Evolutionary conservation across 2,329 filamentous ascomycete species (phyloP).

Genomic region (Chalaropsis thielavioides): DNA sequence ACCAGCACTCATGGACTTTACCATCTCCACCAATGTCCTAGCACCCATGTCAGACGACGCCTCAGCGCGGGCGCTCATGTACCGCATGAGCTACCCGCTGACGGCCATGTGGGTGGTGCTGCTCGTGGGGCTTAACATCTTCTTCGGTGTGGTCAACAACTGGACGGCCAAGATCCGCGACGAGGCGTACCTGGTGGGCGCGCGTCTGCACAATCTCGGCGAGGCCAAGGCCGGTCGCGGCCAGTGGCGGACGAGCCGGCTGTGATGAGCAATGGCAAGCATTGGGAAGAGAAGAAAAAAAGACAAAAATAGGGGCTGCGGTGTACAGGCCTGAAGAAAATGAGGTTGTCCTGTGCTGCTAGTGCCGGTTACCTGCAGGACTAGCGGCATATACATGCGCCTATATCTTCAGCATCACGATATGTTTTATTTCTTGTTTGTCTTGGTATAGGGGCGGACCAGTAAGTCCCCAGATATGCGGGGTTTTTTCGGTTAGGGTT

Average conservation of each 20-base stretch:
- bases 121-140: slow-evolving; percentile 31
- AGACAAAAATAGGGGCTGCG: background rate
- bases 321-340: background rate
- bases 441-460: slow-evolving; percentile 1
- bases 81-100: slow-evolving; percentile 56
- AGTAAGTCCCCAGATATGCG: background rate
- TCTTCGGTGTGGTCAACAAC: slow-evolving; percentile 48
- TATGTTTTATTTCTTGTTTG: background rate
- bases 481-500: background rate
- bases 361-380: too few relatives aligned
- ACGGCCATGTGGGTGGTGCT: slow-evolving; percentile 36
- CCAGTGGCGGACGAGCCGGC: background rate
- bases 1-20: slow-evolving; percentile 26
- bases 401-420: background rate
- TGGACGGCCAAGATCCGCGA: slow-evolving; percentile 79
- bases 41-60: slow-evolving; percentile 21
- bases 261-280: background rate
- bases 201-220: slow-evolving; percentile 88
- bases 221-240: background rate
- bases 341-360: too few relatives aligned
- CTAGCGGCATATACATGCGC: background rate
- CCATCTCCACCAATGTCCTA: slow-evolving; percentile 14
- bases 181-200: slow-evolving; percentile 91
- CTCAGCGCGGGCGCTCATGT: slow-evolving; percentile 28
- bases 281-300: background rate